A percentile compares a stretch with the other conserved stretches of the same genome.
Conservation (phyloP, 257 asterid species). For the Gentiana straminea region DNA sequence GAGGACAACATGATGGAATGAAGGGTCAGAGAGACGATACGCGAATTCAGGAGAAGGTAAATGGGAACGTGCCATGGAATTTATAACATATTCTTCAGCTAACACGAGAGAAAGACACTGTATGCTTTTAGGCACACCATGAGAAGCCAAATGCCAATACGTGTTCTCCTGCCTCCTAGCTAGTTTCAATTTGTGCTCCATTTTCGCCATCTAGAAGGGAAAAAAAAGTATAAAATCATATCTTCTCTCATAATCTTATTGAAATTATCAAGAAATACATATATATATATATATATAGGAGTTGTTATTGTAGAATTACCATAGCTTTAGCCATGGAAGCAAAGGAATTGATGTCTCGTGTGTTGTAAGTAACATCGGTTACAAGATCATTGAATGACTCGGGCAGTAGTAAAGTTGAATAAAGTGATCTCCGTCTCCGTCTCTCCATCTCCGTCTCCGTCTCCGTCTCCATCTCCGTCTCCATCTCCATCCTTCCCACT, state of each 20-base stretch:
- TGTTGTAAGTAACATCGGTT: constrained; percentile 50
- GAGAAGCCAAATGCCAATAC: constrained; percentile 84
- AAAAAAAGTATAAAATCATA: neutral
- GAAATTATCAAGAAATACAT: neutral
- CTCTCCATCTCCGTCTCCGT: too few relatives aligned
- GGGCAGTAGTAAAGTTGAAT: constrained; percentile 22
- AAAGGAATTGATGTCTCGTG: constrained; percentile 60
- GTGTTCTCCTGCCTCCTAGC: constrained; percentile 53
- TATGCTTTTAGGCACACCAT: constrained; percentile 54
- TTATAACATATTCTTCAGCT: constrained; percentile 71
- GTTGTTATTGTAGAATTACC: constrained; percentile 32
- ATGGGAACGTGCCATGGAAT: constrained; percentile 65
- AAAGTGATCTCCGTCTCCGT: constrained; percentile 29
- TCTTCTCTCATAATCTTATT: too few relatives aligned
- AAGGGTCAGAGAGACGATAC: constrained; percentile 49
- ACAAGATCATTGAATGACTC: constrained; percentile 68
- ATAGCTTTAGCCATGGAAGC: constrained; percentile 69
- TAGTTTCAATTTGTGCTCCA: constrained; percentile 51
- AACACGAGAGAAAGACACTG: constrained; percentile 69
- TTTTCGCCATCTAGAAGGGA: constrained; percentile 40
- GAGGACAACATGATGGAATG: constrained; percentile 62
- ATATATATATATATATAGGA: neutral
- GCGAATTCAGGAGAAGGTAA: constrained; percentile 62
- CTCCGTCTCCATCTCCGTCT: too few relatives aligned
- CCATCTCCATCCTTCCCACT: too few relatives aligned